phyloP scores from a whole-genome alignment of 495 filamentous ascomycete genomes.

The Penicillium crystallinum region DNA sequence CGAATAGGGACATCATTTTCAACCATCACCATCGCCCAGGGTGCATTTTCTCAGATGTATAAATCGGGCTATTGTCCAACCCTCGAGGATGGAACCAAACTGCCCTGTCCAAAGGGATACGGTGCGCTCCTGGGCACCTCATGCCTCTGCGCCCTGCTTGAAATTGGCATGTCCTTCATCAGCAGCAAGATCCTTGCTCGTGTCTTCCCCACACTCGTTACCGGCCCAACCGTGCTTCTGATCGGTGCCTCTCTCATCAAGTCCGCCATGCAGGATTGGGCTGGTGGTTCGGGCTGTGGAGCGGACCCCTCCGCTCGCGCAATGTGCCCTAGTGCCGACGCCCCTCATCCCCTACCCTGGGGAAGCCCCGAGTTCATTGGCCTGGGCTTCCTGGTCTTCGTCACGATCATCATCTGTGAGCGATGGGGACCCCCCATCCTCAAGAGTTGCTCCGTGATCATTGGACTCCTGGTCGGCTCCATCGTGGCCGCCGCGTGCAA shows the following conservation, averaged over 20 bases:
- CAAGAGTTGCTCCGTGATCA: conserved; percentile 69
- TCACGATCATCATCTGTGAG: conserved; percentile 84
- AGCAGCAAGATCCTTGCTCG: conserved; percentile 63
- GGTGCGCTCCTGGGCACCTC: conserved; percentile 78
- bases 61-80: conserved; percentile 68
- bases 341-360: conserved; percentile 82
- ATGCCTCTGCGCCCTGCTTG: conserved; percentile 43
- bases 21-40: conserved; percentile 77
- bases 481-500: conserved; percentile 81
- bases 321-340: conserved; percentile 64
- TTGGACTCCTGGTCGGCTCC: conserved; percentile 79
- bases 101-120: conserved; percentile 82
- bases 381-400: conserved; percentile 82
- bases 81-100: conserved; percentile 53
- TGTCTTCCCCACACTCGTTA: conserved; percentile 86
- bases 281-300: conserved; percentile 69
- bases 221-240: conserved; percentile 75
- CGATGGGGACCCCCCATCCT: conserved; percentile 77
- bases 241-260: conserved; percentile 72
- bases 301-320: conserved; percentile 49
- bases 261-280: conserved; percentile 79
- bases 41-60: conserved; percentile 82
- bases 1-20: conserved; percentile 57
- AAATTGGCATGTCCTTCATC: conserved; percentile 46
- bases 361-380: conserved; percentile 83